These are phyloP conservation scores for Phytopythium helicoides DNA, from an alignment of 352 stramenopile species.

Conservation along the genomic window DNA sequence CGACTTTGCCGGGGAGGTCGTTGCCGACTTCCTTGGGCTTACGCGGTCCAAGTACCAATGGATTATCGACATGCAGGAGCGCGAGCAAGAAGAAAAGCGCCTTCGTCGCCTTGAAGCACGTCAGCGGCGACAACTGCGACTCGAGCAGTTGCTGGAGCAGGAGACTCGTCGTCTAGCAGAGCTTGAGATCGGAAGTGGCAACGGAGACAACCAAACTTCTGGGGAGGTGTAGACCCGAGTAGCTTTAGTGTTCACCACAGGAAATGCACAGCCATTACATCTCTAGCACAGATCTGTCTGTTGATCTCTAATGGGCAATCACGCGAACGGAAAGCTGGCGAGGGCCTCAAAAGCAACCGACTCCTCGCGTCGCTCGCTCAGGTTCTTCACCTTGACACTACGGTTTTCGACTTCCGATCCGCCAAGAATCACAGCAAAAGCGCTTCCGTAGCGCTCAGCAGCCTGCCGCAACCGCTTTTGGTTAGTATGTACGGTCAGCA, in stretches of 20 bases:
- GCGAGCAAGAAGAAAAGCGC: conserved; percentile 62
- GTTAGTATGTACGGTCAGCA: conserved; percentile 2
- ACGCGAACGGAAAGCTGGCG: conserved; percentile 25
- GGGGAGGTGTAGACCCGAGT: background rate
- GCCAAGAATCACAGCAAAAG: conserved; percentile 73
- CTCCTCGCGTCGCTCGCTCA: conserved; percentile 52
- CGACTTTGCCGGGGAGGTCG: conserved; percentile 79
- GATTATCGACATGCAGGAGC: conserved; percentile 72
- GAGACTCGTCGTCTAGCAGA: conserved; percentile 68
- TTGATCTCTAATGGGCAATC: background rate
- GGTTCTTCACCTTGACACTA: conserved; percentile 76
- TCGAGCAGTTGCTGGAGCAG: conserved; percentile 65
- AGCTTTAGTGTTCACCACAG: background rate
- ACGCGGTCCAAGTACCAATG: conserved; percentile 86
- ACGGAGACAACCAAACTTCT: conserved; percentile 1
- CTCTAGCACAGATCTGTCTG: background rate
- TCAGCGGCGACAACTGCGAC: conserved; percentile 59
- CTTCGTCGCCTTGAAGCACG: conserved; percentile 51
- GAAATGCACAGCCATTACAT: background rate
- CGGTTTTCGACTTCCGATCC: conserved; percentile 60
- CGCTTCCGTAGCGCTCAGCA: conserved; percentile 67
- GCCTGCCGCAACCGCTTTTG: conserved; percentile 22
- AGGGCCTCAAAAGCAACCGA: conserved; percentile 36
- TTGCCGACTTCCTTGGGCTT: conserved; percentile 79
- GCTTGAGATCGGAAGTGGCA: conserved; percentile 35